phyloP scores from a whole-genome alignment of 805 yeast genomes.

The Schizosaccharomyces octosporus region DNA sequence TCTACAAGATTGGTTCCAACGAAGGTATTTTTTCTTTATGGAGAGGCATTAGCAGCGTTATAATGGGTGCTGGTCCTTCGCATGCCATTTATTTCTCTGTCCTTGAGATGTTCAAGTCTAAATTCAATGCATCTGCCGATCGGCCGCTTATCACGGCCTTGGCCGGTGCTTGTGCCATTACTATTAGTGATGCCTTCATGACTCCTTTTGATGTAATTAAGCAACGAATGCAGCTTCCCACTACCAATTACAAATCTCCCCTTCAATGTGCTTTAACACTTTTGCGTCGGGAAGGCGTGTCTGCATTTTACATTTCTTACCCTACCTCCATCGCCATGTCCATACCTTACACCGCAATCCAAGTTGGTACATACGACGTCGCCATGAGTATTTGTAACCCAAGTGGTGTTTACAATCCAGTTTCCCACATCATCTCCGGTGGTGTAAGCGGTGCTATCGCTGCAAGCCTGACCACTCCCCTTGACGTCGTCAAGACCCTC shows the following conservation, averaged over 20 bases:
- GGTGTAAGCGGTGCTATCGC: slow-evolving; percentile 88
- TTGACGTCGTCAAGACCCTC: slow-evolving; percentile 80
- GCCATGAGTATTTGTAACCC: slow-evolving; percentile 63
- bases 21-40: slow-evolving; percentile 79
- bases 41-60: slow-evolving; percentile 82
- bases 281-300: slow-evolving; percentile 19
- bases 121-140: slow-evolving; percentile 17
- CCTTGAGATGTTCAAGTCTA: slow-evolving; percentile 55
- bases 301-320: slow-evolving; percentile 75
- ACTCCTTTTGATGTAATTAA: slow-evolving; percentile 89
- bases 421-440: slow-evolving; percentile 76
- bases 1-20: slow-evolving; percentile 50
- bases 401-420: slow-evolving; percentile 48
- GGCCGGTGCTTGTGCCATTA: slow-evolving; percentile 80
- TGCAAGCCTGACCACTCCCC: slow-evolving; percentile 83
- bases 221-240: slow-evolving; percentile 68
- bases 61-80: slow-evolving; percentile 96
- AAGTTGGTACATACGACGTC: slow-evolving; percentile 78
- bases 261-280: slow-evolving; percentile 12
- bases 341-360: slow-evolving; percentile 83
- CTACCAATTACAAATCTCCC: slow-evolving; percentile 11
- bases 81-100: slow-evolving; percentile 93
- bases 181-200: slow-evolving; percentile 87
- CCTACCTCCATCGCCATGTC: slow-evolving; percentile 83
- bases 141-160: slow-evolving; percentile 65